A percentile compares a stretch with the other conserved stretches of the same genome.
Conservation (phyloP, 495 filamentous ascomycete genomes). For the Neurospora tetraspora region DNA sequence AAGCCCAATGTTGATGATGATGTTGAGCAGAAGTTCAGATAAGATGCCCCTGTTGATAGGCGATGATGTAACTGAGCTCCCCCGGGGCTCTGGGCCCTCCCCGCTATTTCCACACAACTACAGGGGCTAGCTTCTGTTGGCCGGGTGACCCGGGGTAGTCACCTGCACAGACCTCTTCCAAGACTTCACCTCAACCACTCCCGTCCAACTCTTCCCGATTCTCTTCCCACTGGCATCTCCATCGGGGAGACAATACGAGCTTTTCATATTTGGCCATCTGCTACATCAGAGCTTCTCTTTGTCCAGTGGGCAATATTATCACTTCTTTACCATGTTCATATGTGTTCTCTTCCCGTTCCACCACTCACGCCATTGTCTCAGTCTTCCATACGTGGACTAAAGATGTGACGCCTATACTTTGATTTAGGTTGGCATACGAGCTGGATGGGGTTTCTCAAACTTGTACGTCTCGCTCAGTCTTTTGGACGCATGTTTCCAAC, state of each 20-base stretch:
- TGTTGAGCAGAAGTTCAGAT: not conserved
- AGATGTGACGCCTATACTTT: too few species aligned
- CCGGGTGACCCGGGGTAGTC: not conserved
- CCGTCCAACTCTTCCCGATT: not conserved
- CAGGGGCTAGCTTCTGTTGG: not conserved
- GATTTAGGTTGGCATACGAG: too few species aligned
- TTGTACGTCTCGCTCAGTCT: too few species aligned
- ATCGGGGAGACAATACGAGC: not conserved
- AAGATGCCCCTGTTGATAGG: not conserved
- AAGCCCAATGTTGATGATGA: not conserved
- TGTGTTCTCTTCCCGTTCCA: not conserved
- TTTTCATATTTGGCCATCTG: not conserved
- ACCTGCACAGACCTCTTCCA: not conserved
- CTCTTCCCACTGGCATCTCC: not conserved
- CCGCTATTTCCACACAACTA: not conserved
- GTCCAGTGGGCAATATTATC: not conserved
- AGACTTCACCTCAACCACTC: not conserved
- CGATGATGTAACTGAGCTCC: not conserved
- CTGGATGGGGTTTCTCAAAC: too few species aligned
- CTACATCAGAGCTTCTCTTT: not conserved
- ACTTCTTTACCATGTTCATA: not conserved
- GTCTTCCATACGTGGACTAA: not conserved
- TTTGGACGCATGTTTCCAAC: too few species aligned
- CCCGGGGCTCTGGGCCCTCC: not conserved
- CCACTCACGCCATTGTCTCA: not conserved